Evolutionary conservation across 768 basidiomycete genomes (phyloP), one percentile per base, ranked within the genome.

Genomic region (Terana coerulea): DNA sequence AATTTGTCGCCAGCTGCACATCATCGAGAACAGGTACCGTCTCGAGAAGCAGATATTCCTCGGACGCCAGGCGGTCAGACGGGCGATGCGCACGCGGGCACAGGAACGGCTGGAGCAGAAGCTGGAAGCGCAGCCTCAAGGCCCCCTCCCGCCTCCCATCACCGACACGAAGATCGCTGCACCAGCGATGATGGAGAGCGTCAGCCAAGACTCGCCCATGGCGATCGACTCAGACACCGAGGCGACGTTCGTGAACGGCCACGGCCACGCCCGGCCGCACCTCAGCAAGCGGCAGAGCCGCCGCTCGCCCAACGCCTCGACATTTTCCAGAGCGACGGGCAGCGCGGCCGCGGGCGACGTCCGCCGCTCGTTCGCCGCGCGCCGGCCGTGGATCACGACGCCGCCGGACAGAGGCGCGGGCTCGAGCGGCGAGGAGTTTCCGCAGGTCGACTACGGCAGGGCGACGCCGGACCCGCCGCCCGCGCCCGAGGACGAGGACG

Each of bases 11-110:
- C 59, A 95, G 93, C 70, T 97, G 12, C 92, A 91, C 60, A 98
- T 98, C 81, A 90, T 98, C 52, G 83, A 87, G 63, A 98, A 98
- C 65, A 79, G 95, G n/a, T 77, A 82, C 57, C 80, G 81, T 8
- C 74, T 91, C n/a, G 87, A 97, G 67, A 84, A 83, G 49, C 85
- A 92, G 59, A 90, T 97, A 42, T 73, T 84, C 34, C 71, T 84
- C 10, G 93, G 94, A 17, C 83, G 93, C 10, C 82, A 87, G 61
- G 74, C 75, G 46, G 76, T 91, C 35, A 85, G 90, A 17, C 76
- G 68, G 54, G 70, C 76, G 7, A 67, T 78, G 39, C 81, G 80
- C 54, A 59, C 45, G 19, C 54, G 52, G 7, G 49, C 47, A 0
- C 55, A 55, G 29, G 61, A 64, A 15, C 58, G 57, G 25, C 19